Evolutionary conservation across 2,329 filamentous ascomycete genomes (phyloP).

Genomic region (Penicillium verrucosum): DNA sequence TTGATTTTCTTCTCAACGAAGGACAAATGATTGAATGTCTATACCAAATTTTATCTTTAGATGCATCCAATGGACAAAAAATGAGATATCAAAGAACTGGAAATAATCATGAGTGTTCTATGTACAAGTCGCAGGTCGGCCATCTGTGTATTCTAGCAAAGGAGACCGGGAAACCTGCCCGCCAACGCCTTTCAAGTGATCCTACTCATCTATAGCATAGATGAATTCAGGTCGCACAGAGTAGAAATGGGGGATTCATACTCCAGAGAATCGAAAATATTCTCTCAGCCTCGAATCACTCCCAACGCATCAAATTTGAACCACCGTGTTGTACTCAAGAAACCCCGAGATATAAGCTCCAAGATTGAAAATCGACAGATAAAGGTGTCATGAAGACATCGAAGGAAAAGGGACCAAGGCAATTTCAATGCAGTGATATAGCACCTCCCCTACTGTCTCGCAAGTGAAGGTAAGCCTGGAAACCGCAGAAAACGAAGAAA

Average conservation of each 20-base stretch:
- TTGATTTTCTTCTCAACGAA: constrained; percentile 17
- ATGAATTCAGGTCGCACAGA: neutral
- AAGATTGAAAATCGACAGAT: constrained; percentile 17
- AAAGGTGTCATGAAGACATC: constrained; percentile 15
- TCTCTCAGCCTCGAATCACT: constrained; percentile 13
- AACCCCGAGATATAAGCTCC: constrained; percentile 18
- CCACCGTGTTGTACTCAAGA: constrained; percentile 11
- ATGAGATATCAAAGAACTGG: constrained; percentile 9
- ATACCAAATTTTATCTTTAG: constrained; percentile 18
- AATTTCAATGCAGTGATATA: constrained; percentile 64
- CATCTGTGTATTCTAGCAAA: constrained; percentile 11
- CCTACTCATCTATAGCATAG: neutral
- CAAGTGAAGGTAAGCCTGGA: constrained; percentile 82
- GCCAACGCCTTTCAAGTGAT: constrained; percentile 11
- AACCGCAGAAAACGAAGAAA: constrained; percentile 87
- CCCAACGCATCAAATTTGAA: constrained; percentile 9
- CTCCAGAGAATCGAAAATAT: neutral
- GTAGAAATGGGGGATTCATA: neutral
- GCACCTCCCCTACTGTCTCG: constrained; percentile 79
- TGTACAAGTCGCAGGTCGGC: constrained; percentile 22
- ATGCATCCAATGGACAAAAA: constrained; percentile 5
- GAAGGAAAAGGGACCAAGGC: constrained; percentile 15
- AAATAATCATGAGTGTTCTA: constrained; percentile 18
- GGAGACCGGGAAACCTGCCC: constrained; percentile 20
- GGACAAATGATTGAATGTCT: constrained; percentile 27